phyloP scores from a whole-genome alignment of 108 stramenopile genomes.

The Fistulifera solaris region DNA sequence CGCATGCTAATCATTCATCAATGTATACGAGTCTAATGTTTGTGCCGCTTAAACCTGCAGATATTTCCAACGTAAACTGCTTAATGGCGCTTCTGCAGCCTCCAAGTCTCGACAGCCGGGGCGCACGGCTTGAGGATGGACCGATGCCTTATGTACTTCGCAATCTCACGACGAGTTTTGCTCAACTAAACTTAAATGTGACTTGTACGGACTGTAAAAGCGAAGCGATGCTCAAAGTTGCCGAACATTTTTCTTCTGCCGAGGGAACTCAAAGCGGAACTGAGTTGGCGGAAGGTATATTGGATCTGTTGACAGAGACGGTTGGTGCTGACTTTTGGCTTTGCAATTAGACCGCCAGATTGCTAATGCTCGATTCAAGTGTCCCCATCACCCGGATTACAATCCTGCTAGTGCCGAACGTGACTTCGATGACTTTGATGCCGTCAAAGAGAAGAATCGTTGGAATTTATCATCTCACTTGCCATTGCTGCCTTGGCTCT shows the following conservation, averaged over 20 bases:
- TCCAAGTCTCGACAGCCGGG: constrained; percentile 40
- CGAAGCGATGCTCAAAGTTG: not conserved
- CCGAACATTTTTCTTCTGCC: not conserved
- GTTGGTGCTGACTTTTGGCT: not conserved
- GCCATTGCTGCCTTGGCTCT: not conserved
- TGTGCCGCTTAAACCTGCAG: constrained; percentile 43
- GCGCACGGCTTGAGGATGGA: constrained; percentile 18
- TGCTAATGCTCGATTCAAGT: not conserved
- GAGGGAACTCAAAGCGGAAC: not conserved
- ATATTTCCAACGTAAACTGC: constrained; percentile 53
- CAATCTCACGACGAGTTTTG: not conserved
- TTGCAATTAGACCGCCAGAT: not conserved
- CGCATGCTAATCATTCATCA: too few relatives aligned
- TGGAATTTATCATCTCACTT: not conserved
- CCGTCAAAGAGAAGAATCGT: not conserved
- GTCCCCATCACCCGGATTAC: not conserved
- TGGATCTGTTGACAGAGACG: not conserved
- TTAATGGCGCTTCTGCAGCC: constrained; percentile 66
- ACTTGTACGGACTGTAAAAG: constrained; percentile 1
- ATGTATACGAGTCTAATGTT: constrained; percentile 9
- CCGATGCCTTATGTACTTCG: not conserved
- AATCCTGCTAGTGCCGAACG: too few relatives aligned
- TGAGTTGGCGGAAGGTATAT: not conserved
- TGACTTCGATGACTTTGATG: not conserved
- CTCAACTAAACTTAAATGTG: not conserved